phyloP scores from a whole-genome alignment of 768 basidiomycete genomes.

The Omphalotus guepiniiformis region DNA sequence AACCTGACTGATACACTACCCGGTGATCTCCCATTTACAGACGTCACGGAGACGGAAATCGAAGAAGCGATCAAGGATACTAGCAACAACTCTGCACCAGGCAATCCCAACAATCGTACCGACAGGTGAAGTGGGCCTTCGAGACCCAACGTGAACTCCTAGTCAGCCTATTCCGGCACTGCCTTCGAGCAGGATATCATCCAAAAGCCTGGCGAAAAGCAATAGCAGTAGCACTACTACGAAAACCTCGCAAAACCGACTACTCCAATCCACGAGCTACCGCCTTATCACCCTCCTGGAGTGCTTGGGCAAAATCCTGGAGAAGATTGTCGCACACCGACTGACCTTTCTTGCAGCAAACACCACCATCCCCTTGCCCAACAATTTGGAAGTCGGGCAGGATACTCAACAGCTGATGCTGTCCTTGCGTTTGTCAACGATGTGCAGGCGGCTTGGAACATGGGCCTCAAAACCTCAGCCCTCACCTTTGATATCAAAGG shows the following conservation, averaged over 20 bases:
- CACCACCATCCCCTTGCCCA: too few species aligned
- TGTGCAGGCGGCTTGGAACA: too few species aligned
- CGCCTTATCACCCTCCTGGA: slow-evolving; percentile 30
- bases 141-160: slow-evolving; percentile 1
- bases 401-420: too few species aligned
- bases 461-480: too few species aligned
- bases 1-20: slow-evolving; percentile 2
- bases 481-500: too few species aligned
- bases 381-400: too few species aligned
- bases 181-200: slow-evolving; percentile 21
- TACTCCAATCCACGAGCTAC: slow-evolving; percentile 32
- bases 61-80: slow-evolving; percentile 15
- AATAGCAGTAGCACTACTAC: slow-evolving; percentile 24
- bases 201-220: slow-evolving; percentile 24
- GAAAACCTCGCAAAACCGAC: slow-evolving; percentile 34
- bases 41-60: slow-evolving; percentile 17
- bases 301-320: slow-evolving; percentile 28
- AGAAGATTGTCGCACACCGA: slow-evolving; percentile 21
- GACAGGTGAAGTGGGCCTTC: slow-evolving; percentile 23
- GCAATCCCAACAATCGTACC: slow-evolving; percentile 19
- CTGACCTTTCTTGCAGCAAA: slow-evolving; percentile 18
- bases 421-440: too few species aligned
- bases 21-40: slow-evolving; percentile 14
- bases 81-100: slow-evolving; percentile 20
- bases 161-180: slow-evolving; percentile 13